Conservation (phyloP, 2,329 filamentous ascomycete species). For the Davidsoniella eucalypti region DNA sequence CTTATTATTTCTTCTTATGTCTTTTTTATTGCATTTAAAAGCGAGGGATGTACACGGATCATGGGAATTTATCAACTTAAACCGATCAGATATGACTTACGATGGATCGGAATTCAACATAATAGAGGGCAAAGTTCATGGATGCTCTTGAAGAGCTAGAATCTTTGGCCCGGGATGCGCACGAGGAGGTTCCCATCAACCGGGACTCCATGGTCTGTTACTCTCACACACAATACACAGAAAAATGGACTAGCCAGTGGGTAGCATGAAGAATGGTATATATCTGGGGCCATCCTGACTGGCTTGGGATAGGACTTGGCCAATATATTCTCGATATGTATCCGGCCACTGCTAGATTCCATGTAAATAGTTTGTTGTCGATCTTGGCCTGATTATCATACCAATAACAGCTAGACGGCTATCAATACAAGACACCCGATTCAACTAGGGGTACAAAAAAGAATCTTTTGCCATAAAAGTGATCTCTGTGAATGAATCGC, state of each 20-base stretch:
- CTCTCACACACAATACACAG: constrained; percentile 5
- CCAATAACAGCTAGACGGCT: neutral
- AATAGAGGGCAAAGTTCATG: constrained; percentile 12
- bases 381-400: neutral
- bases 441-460: constrained; percentile 10
- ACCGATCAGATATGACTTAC: constrained; percentile 7
- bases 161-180: constrained; percentile 12
- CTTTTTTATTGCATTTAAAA: constrained; percentile 13
- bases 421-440: constrained; percentile 11
- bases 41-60: constrained; percentile 12
- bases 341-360: neutral
- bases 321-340: neutral
- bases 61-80: constrained; percentile 14
- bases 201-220: constrained; percentile 14
- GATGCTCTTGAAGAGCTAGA: constrained; percentile 6
- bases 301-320: neutral
- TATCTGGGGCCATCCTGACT: neutral
- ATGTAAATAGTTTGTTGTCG: constrained; percentile 1
- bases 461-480: too few species aligned
- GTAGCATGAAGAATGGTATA: neutral
- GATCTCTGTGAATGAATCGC: too few species aligned
- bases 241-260: neutral
- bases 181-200: constrained; percentile 15
- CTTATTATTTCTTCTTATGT: constrained; percentile 9
- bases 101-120: constrained; percentile 15